phyloP scores from a whole-genome alignment of 768 basidiomycete species.

The Tephrocybe rancida region DNA sequence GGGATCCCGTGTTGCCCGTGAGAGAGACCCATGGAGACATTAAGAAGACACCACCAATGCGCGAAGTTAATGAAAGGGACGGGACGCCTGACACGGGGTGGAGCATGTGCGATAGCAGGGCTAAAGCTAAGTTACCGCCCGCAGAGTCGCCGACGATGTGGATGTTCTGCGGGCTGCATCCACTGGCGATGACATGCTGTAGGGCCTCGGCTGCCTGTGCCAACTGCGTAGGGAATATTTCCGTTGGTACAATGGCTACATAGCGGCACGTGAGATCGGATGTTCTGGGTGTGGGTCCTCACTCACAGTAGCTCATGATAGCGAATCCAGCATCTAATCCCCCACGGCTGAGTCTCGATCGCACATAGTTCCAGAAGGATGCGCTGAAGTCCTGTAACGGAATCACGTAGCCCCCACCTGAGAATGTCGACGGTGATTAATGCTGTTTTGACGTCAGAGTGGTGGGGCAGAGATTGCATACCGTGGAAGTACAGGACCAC shows the following conservation, averaged over 20 bases:
- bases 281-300: too few relatives aligned
- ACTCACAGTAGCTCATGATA: constrained; percentile 26
- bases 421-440: too few relatives aligned
- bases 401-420: constrained; percentile 31
- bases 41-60: constrained; percentile 24
- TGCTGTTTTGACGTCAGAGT: not conserved
- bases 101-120: constrained; percentile 29
- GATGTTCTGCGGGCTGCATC: constrained; percentile 27
- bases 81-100: constrained; percentile 25
- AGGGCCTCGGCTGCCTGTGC: constrained; percentile 26
- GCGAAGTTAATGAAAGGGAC: constrained; percentile 14
- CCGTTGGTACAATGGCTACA: constrained; percentile 27
- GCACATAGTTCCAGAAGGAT: constrained; percentile 27
- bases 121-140: constrained; percentile 30
- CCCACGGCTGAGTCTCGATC: constrained; percentile 8
- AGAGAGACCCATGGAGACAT: constrained; percentile 33
- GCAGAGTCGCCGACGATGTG: constrained; percentile 36
- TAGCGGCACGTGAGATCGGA: too few relatives aligned
- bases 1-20: not conserved
- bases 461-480: constrained; percentile 32
- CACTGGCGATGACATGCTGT: constrained; percentile 27
- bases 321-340: constrained; percentile 24
- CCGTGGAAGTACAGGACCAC: constrained; percentile 37
- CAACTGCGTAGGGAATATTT: constrained; percentile 29
- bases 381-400: constrained; percentile 20